Evolutionary conservation across 163 green algal species (phyloP).

Genomic region (Chloromonas sp.): DNA sequence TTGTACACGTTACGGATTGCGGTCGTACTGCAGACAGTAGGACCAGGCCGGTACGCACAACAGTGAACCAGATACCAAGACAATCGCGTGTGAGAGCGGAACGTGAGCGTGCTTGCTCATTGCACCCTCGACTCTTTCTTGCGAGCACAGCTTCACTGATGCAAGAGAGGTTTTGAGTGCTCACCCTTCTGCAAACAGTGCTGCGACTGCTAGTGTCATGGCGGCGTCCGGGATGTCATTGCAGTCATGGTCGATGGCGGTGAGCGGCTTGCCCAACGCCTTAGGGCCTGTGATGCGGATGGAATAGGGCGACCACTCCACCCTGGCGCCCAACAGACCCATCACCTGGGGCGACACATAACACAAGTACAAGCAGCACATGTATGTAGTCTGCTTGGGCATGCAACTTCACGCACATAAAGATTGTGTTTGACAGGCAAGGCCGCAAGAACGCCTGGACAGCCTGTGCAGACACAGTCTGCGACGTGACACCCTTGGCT

Average conservation of each 20-base stretch:
- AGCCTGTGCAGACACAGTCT: too few species aligned
- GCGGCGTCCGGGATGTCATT: constrained; percentile 98
- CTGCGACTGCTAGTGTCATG: constrained; percentile 96
- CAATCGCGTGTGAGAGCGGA: not conserved
- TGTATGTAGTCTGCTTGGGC: too few species aligned
- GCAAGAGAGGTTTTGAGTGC: not conserved
- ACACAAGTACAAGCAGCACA: too few species aligned
- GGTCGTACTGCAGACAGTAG: constrained; percentile 35
- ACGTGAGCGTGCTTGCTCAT: not conserved
- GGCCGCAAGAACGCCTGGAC: too few species aligned
- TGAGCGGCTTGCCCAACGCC: constrained; percentile 52
- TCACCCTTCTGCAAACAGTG: constrained; percentile 84
- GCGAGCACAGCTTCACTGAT: not conserved
- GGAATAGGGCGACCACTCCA: constrained; percentile 84
- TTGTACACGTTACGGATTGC: constrained; percentile 92
- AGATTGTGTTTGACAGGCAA: too few species aligned
- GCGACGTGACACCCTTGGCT: too few species aligned
- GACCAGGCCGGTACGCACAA: too few species aligned
- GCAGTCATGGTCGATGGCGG: constrained; percentile 92
- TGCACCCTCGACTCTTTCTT: not conserved
- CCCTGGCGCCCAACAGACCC: constrained; percentile 88
- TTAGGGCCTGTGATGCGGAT: constrained; percentile 86
- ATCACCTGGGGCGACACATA: constrained; percentile 64
- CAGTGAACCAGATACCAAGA: too few species aligned
- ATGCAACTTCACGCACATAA: too few species aligned